These are phyloP conservation scores for Begonia peltatifolia DNA, from an alignment of 306 rosid genomes.

Conservation along the genomic window DNA sequence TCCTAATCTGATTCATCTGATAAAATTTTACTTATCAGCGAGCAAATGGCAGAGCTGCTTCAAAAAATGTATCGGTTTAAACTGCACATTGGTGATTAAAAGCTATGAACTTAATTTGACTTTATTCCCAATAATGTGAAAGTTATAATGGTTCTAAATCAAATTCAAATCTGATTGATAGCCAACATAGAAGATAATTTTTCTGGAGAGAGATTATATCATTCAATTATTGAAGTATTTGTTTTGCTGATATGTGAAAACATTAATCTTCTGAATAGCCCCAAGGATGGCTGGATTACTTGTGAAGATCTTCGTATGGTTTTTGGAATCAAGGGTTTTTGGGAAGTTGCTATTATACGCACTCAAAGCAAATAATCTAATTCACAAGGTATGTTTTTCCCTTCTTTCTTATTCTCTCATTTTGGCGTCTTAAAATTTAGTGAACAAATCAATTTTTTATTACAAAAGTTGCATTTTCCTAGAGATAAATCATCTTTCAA, in stretches of 20 bases:
- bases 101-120: too few species aligned
- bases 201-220: too few species aligned
- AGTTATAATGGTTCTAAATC: too few species aligned
- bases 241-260: background rate
- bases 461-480: too few species aligned
- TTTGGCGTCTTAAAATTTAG: background rate
- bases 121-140: too few species aligned
- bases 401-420: slow-evolving; percentile 5
- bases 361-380: slow-evolving; percentile 57
- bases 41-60: background rate
- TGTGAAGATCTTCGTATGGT: slow-evolving; percentile 48
- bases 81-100: too few species aligned
- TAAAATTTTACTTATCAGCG: background rate
- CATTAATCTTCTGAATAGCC: slow-evolving; percentile 22
- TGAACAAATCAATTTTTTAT: background rate
- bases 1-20: background rate
- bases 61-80: too few species aligned
- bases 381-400: slow-evolving; percentile 40
- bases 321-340: slow-evolving; percentile 52
- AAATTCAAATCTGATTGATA: too few species aligned
- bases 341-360: slow-evolving; percentile 49
- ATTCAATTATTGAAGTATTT: background rate
- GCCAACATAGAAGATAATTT: too few species aligned
- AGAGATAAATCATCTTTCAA: too few species aligned
- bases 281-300: slow-evolving; percentile 76